phyloP scores from a whole-genome alignment of 73 alveolate genomes.

The Urostyla sp. region DNA sequence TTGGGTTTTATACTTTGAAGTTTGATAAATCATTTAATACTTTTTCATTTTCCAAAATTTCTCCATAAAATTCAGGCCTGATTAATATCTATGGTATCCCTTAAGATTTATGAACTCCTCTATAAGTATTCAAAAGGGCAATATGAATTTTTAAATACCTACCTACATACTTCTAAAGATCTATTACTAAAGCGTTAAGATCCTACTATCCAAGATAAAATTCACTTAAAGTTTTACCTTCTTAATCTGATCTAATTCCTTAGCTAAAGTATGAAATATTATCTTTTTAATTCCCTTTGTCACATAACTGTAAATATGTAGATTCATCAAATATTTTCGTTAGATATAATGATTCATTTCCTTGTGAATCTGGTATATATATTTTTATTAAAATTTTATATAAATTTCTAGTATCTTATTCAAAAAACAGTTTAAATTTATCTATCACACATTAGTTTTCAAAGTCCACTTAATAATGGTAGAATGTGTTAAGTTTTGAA shows the following conservation, averaged over 20 bases:
- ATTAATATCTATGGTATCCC: constrained; percentile 2
- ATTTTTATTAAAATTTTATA: constrained; percentile 19
- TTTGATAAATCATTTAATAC: background rate
- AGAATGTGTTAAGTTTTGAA: constrained; percentile 35
- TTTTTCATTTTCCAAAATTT: background rate
- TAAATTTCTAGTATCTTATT: constrained; percentile 20
- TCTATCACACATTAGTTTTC: background rate
- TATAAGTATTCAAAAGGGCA: constrained; percentile 41
- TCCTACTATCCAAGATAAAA: background rate
- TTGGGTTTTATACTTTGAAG: background rate
- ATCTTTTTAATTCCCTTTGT: constrained; percentile 5
- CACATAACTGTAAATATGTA: constrained; percentile 24
- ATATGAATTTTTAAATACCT: constrained; percentile 17
- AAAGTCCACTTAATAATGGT: constrained; percentile 32
- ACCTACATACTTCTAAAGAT: background rate
- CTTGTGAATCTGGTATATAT: background rate
- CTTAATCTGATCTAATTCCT: background rate
- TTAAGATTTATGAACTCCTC: constrained; percentile 5
- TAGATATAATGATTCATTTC: constrained; percentile 12
- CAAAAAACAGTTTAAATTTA: background rate
- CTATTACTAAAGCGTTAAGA: background rate
- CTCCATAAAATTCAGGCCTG: constrained; percentile 46
- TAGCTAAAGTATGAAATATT: background rate
- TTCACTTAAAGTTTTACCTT: background rate
- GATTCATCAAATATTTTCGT: constrained; percentile 23